A percentile compares a stretch with the other conserved stretches of the same genome.
Evolutionary conservation across 2,329 filamentous ascomycete genomes (phyloP).

Genomic region (Helotiales sp.): DNA sequence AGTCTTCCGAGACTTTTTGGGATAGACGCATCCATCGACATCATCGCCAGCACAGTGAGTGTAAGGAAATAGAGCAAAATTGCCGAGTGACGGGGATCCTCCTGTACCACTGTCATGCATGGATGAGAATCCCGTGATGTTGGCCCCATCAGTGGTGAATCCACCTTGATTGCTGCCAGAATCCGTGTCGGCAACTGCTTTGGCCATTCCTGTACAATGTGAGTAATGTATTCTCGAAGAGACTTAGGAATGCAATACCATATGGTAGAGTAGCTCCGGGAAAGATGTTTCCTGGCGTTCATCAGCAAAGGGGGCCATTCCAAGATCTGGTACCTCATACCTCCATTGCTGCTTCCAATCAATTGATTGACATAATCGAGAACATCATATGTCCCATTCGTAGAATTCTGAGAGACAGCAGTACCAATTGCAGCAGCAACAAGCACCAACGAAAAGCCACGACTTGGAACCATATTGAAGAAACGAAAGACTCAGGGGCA

Average conservation of each 20-base stretch:
- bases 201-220: conserved; percentile 41
- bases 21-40: conserved; percentile 61
- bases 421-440: background rate
- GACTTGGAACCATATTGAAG: conserved; percentile 12
- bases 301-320: background rate
- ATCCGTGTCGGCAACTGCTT: conserved; percentile 55
- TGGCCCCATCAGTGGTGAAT: conserved; percentile 49
- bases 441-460: background rate
- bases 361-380: conserved; percentile 49
- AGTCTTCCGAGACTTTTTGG: conserved; percentile 46
- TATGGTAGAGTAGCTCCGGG: conserved; percentile 55
- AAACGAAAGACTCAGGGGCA: background rate
- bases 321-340: conserved; percentile 27
- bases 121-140: conserved; percentile 32
- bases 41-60: conserved; percentile 59
- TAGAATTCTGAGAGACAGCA: conserved; percentile 19
- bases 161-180: conserved; percentile 54
- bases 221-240: background rate
- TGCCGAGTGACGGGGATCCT: conserved; percentile 62
- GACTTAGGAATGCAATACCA: conserved; percentile 29
- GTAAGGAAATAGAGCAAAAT: conserved; percentile 72
- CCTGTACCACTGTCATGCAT: conserved; percentile 48
- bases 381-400: conserved; percentile 34
- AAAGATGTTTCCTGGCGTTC: conserved; percentile 46
- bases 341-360: conserved; percentile 56